These are phyloP conservation scores for Phytophthora capsici DNA, from an alignment of 352 stramenopile genomes.

Conservation along the genomic window DNA sequence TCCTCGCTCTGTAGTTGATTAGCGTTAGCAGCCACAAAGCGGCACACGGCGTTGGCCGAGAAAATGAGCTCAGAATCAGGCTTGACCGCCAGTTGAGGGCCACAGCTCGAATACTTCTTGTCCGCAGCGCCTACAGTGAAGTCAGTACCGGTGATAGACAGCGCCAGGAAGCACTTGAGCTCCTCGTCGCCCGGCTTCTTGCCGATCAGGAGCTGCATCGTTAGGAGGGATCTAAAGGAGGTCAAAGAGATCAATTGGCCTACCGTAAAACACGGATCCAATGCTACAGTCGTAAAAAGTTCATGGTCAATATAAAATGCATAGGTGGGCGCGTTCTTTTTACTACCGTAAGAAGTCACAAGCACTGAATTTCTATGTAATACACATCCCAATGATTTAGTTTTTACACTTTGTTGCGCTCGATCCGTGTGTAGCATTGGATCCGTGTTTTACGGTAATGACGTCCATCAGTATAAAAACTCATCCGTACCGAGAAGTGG, in stretches of 20 bases:
- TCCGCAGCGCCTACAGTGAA: slow-evolving; percentile 64
- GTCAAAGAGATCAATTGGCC: neutral
- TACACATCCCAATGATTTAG: too few species aligned
- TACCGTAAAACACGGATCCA: too few species aligned
- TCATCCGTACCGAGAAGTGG: neutral
- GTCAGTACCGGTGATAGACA: slow-evolving; percentile 50
- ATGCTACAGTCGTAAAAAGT: too few species aligned
- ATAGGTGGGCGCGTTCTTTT: too few species aligned
- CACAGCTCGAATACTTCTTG: slow-evolving; percentile 63
- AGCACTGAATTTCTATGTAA: too few species aligned
- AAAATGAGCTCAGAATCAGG: slow-evolving; percentile 54
- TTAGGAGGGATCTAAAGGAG: neutral
- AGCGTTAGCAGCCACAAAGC: slow-evolving; percentile 68
- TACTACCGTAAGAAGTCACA: too few species aligned
- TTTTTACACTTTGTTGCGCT: too few species aligned
- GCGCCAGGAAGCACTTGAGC: slow-evolving; percentile 84
- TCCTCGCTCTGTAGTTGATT: slow-evolving; percentile 69
- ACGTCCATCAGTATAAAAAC: slow-evolving; percentile 15
- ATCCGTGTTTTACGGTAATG: too few species aligned
- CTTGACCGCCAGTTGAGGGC: slow-evolving; percentile 56
- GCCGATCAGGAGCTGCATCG: slow-evolving; percentile 78
- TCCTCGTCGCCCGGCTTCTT: slow-evolving; percentile 67
- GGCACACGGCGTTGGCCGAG: slow-evolving; percentile 81
- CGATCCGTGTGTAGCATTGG: too few species aligned
- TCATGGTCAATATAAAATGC: too few species aligned